Conservation (phyloP, 2,329 filamentous ascomycete genomes). For the Apiospora pterosperma region DNA sequence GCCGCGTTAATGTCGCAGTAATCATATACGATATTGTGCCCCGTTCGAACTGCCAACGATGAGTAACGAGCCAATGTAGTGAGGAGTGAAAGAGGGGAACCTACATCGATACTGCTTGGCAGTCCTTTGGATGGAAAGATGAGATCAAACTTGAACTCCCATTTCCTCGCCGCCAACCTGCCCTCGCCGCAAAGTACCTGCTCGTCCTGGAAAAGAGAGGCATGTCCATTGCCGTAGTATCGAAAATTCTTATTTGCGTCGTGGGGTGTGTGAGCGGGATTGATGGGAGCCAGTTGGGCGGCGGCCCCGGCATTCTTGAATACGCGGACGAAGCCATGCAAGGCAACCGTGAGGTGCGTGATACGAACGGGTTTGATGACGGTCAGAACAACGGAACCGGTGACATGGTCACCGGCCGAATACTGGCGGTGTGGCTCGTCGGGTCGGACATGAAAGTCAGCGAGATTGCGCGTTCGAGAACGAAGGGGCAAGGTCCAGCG, state of each 20-base stretch:
- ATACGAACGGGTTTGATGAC: slow-evolving; percentile 72
- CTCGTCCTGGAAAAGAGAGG: slow-evolving; percentile 81
- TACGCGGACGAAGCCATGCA: slow-evolving; percentile 77
- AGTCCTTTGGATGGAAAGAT: slow-evolving; percentile 66
- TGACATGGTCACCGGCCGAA: slow-evolving; percentile 69
- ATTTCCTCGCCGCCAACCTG: slow-evolving; percentile 67
- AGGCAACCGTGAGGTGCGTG: slow-evolving; percentile 73
- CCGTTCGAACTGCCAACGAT: slow-evolving; percentile 73
- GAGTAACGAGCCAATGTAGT: neutral
- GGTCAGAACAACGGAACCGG: slow-evolving; percentile 68
- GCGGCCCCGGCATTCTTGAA: slow-evolving; percentile 64
- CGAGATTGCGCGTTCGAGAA: slow-evolving; percentile 59
- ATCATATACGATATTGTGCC: slow-evolving; percentile 91
- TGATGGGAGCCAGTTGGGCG: slow-evolving; percentile 43
- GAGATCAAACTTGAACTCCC: slow-evolving; percentile 76
- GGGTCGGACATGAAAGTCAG: slow-evolving; percentile 75
- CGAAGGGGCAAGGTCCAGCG: slow-evolving; percentile 50
- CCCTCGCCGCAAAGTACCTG: slow-evolving; percentile 76
- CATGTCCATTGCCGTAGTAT: slow-evolving; percentile 74
- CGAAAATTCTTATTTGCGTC: slow-evolving; percentile 38
- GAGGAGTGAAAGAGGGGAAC: slow-evolving; percentile 30
- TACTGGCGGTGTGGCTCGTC: slow-evolving; percentile 78
- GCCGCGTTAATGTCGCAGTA: slow-evolving; percentile 83
- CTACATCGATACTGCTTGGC: slow-evolving; percentile 92
- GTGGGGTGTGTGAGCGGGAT: slow-evolving; percentile 36